These are phyloP conservation scores for Beauveria asiatica DNA, from an alignment of 2,329 filamentous ascomycete species.

Conservation along the genomic window DNA sequence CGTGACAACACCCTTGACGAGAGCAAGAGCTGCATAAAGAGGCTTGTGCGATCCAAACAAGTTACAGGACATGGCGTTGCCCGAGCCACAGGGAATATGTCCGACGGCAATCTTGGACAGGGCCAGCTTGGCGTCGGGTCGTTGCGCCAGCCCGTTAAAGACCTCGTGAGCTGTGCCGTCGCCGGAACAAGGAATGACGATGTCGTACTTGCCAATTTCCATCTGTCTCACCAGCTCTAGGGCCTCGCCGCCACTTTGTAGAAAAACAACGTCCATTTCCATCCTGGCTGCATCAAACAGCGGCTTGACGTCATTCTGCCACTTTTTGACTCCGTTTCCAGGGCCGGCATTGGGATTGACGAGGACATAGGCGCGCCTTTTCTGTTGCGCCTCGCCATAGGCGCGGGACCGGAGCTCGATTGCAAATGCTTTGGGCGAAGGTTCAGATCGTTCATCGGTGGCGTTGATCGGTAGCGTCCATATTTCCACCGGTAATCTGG, in stretches of 20 bases:
- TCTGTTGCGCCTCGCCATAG: slow-evolving; percentile 59
- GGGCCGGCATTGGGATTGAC: slow-evolving; percentile 89
- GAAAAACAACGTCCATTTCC: slow-evolving; percentile 63
- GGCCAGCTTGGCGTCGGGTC: slow-evolving; percentile 65
- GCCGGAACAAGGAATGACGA: slow-evolving; percentile 81
- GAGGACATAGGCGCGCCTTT: slow-evolving; percentile 76
- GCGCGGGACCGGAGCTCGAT: slow-evolving; percentile 57
- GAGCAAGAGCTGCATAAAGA: slow-evolving; percentile 67
- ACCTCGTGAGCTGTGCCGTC: slow-evolving; percentile 90
- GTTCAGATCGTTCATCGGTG: slow-evolving; percentile 14
- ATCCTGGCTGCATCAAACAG: slow-evolving; percentile 77
- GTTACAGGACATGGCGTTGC: slow-evolving; percentile 90
- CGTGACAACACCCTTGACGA: slow-evolving; percentile 81
- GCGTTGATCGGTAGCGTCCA: slow-evolving; percentile 43
- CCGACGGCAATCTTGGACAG: slow-evolving; percentile 70
- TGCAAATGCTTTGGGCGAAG: slow-evolving; percentile 52
- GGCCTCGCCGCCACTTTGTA: slow-evolving; percentile 67
- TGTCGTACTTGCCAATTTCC: slow-evolving; percentile 74
- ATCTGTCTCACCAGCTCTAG: slow-evolving; percentile 65
- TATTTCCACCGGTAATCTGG: slow-evolving; percentile 49
- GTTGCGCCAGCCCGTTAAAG: slow-evolving; percentile 81
- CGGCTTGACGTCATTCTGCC: slow-evolving; percentile 67
- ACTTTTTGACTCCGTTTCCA: slow-evolving; percentile 64
- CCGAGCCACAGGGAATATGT: slow-evolving; percentile 85
- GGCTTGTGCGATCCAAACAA: slow-evolving; percentile 71